Base-by-base conservation (phyloP, 2,329 filamentous ascomycete species). In the Thelonectria discophora region DNA sequence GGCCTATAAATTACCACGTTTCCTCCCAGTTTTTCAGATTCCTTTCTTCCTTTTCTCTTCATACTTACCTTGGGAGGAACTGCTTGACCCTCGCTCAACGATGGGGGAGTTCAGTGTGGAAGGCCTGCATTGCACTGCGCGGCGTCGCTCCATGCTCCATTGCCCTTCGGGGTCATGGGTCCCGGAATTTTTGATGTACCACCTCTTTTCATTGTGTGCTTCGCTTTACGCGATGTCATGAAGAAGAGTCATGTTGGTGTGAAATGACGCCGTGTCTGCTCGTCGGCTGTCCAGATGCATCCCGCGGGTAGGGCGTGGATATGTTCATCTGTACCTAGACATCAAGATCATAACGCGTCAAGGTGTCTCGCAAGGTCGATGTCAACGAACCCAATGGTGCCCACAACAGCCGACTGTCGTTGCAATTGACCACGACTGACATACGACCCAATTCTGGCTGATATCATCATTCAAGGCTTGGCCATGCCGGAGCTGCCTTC, bases 41-140 rank as follows among this genome's bases (percentile, higher is more conserved):
- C 63, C 67, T 74, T 74, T 66, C 71, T 73, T 24, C 65, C 70
- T 76, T 78, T 73, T 66, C 75, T 80, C 77, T 79, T 81, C 79
- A 84, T 83, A 84, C 82, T 84, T 84, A 84, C 81, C 81, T 84
- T 84, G 78, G 78, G 77, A 73, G 74, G 77, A 75, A 69, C 60
- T 69, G 24, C 45, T 48, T 56, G 15, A 40, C 63, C 70, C 76
- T 74, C 74, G 81, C 73, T 84, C 81, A 83, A 72, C 80, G 81
- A 76, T 76, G 68, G 76, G 73, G 70, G 68, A 60, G 64, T 70
- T 76, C 76, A 83, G 77, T 72, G 69, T 73, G 77, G 79, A 75
- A 79, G 77, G 77, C 81, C 82, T 84, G 81, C 82, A 84, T 84
- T 82, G 82, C 81, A 84, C 82, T 81, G 68, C 81, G 82, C 78